A percentile compares a stretch with the other conserved stretches of the same genome.
These are phyloP conservation scores for Pyracantha coccinea DNA, from an alignment of 331 rosid species.

Conservation along the genomic window DNA sequence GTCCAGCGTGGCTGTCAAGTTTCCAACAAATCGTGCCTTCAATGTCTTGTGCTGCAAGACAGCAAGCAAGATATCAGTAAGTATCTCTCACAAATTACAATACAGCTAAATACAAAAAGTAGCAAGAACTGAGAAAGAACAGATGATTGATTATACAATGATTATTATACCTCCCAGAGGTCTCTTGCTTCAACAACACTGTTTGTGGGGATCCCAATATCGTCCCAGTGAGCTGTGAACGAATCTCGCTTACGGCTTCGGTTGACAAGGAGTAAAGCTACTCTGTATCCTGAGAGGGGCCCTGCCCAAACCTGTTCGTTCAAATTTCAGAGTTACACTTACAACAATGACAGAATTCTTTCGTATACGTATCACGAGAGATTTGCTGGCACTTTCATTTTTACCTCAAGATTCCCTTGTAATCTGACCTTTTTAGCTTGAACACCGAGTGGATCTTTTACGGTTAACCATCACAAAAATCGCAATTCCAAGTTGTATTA, in stretches of 20 bases:
- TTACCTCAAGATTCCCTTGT: conserved; percentile 80
- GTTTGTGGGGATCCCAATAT: conserved; percentile 49
- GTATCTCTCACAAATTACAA: background rate
- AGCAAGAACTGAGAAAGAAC: background rate
- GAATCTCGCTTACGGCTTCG: conserved; percentile 27
- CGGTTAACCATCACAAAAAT: background rate
- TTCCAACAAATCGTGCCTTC: conserved; percentile 31
- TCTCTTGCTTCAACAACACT: conserved; percentile 62
- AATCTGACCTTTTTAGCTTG: conserved; percentile 82
- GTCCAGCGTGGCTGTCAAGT: conserved; percentile 42
- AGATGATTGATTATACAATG: background rate
- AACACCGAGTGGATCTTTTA: conserved; percentile 62
- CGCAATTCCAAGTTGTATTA: background rate
- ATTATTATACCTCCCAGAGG: conserved; percentile 63
- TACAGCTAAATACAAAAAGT: background rate
- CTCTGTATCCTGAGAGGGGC: conserved; percentile 60
- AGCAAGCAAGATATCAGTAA: background rate
- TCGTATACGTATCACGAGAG: background rate
- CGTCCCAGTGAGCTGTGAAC: conserved; percentile 65
- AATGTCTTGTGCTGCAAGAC: conserved; percentile 65
- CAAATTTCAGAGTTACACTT: background rate
- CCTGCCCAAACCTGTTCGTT: conserved; percentile 79
- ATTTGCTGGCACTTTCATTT: background rate
- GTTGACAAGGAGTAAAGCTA: conserved; percentile 57
- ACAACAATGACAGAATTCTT: background rate